These are phyloP conservation scores for Ulota crispa DNA, from an alignment of 225 moss, liverwort and hornwort species.

Conservation along the genomic window DNA sequence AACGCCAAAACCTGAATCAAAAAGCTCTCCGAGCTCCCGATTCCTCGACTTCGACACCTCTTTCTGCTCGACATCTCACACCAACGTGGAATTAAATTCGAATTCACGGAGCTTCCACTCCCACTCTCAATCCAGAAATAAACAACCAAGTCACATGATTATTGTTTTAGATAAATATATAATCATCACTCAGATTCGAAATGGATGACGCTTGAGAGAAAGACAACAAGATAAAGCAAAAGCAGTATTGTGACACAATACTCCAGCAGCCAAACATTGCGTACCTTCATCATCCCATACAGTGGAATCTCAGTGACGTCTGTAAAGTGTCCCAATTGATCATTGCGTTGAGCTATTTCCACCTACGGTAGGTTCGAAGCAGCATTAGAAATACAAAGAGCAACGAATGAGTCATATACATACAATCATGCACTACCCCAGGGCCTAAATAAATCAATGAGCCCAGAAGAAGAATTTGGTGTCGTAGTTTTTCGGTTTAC, in stretches of 20 bases:
- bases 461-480: constrained; percentile 5
- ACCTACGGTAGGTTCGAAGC: constrained; percentile 51
- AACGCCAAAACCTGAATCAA: constrained; percentile 85
- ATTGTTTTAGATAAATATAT: not conserved
- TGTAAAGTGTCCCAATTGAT: constrained; percentile 75
- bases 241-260: not conserved
- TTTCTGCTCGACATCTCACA: constrained; percentile 54
- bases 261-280: not conserved
- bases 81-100: constrained; percentile 2
- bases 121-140: constrained; percentile 7
- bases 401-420: not conserved
- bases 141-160: not conserved
- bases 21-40: constrained; percentile 87
- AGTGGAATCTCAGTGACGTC: constrained; percentile 71
- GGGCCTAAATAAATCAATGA: constrained; percentile 1
- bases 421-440: not conserved
- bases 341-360: constrained; percentile 87
- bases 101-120: constrained; percentile 1
- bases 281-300: constrained; percentile 85
- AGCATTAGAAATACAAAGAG: constrained; percentile 27
- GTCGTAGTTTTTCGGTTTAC: not conserved
- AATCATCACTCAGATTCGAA: not conserved
- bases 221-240: not conserved
- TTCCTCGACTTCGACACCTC: constrained; percentile 93
- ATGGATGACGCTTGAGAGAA: not conserved